Percentiles rank a stretch among this genome's conserved stretches.
Evolutionary conservation across 1,284 basidiomycete genomes (phyloP).

Genomic region (Pseudozyma thailandica): DNA sequence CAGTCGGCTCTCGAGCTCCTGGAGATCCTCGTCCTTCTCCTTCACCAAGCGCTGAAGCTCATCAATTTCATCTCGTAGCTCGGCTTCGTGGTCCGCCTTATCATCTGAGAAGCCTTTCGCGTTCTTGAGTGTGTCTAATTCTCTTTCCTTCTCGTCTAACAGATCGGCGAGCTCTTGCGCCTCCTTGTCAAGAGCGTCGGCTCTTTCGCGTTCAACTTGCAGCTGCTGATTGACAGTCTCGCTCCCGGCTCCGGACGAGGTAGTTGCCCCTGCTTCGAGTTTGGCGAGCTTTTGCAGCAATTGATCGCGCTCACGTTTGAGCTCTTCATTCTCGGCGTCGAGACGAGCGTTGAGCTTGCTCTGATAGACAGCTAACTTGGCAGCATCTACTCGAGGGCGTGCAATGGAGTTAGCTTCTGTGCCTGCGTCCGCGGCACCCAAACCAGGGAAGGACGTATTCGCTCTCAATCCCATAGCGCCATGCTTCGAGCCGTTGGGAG

Average conservation of each 20-base stretch:
- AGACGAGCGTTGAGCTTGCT: constrained; percentile 50
- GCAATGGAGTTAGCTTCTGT: constrained; percentile 48
- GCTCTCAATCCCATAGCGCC: constrained; percentile 42
- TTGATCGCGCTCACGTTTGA: constrained; percentile 43
- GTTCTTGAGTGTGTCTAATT: constrained; percentile 21
- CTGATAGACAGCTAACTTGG: constrained; percentile 44
- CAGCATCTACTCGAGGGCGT: constrained; percentile 40
- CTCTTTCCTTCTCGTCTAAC: constrained; percentile 41
- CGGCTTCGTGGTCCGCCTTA: constrained; percentile 8
- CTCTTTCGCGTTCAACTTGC: constrained; percentile 25
- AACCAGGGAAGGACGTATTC: constrained; percentile 49
- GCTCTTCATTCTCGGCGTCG: constrained; percentile 50
- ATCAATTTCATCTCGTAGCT: constrained; percentile 26
- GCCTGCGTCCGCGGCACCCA: constrained; percentile 44
- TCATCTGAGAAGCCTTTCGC: neutral
- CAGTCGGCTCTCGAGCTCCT: constrained; percentile 33
- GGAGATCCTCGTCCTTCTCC: constrained; percentile 39
- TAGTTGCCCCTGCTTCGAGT: constrained; percentile 12
- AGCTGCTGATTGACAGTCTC: constrained; percentile 16
- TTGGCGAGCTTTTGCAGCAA: constrained; percentile 28
- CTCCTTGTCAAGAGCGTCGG: constrained; percentile 46
- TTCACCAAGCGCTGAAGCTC: constrained; percentile 40
- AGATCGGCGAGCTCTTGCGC: constrained; percentile 48
- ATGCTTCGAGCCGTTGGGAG: constrained; percentile 35
- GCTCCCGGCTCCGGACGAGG: neutral